Evolutionary conservation across 2,329 filamentous ascomycete species (phyloP).

Genomic region (Colletotrichum melonis): DNA sequence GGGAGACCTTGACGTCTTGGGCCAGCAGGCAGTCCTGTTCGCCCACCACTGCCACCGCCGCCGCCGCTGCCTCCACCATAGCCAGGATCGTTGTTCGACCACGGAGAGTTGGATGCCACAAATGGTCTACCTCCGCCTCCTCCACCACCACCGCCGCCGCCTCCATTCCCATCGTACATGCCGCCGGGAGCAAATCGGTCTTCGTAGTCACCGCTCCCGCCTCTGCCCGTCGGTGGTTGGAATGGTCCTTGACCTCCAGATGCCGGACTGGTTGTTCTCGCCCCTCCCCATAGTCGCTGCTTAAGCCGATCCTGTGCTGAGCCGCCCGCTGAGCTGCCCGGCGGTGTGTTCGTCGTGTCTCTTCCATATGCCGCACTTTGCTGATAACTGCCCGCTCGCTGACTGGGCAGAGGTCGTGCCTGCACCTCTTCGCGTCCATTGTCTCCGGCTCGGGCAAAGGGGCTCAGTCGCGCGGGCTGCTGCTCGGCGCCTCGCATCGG

Average conservation of each 20-base stretch:
- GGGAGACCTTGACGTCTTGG: slow-evolving; percentile 49
- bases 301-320: slow-evolving; percentile 86
- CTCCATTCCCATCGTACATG: slow-evolving; percentile 54
- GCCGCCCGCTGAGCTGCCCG: slow-evolving; percentile 53
- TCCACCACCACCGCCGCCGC: slow-evolving; percentile 42
- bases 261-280: slow-evolving; percentile 67
- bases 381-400: slow-evolving; percentile 82
- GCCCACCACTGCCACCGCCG: slow-evolving; percentile 49
- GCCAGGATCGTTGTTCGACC: slow-evolving; percentile 55
- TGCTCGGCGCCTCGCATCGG: slow-evolving; percentile 37
- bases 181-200: slow-evolving; percentile 59
- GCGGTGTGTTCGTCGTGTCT: slow-evolving; percentile 42
- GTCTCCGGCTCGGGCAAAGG: slow-evolving; percentile 42
- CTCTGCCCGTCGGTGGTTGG: slow-evolving; percentile 53
- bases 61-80: slow-evolving; percentile 37
- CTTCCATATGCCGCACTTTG: slow-evolving; percentile 48
- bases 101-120: slow-evolving; percentile 59
- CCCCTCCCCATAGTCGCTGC: slow-evolving; percentile 77
- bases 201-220: slow-evolving; percentile 51
- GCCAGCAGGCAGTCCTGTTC: slow-evolving; percentile 59
- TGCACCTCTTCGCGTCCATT: slow-evolving; percentile 50
- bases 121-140: slow-evolving; percentile 51
- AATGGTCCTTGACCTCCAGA: slow-evolving; percentile 55
- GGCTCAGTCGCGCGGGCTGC: slow-evolving; percentile 45
- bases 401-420: slow-evolving; percentile 75